Base-by-base conservation (phyloP, 2,329 filamentous ascomycete species). In the Ceratocystis lukuohia region DNA sequence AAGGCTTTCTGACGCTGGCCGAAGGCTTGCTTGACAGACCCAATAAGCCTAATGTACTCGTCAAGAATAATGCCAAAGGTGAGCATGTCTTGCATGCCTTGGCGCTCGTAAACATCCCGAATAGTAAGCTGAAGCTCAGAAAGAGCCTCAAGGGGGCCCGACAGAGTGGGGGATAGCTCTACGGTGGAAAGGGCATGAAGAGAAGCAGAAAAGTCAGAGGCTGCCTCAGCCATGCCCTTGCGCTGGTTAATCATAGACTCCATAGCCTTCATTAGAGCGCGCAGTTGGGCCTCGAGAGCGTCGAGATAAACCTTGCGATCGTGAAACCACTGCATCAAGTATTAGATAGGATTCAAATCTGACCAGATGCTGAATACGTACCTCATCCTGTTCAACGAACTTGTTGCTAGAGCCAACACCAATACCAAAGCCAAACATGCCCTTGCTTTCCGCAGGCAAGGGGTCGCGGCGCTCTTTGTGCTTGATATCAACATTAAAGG, bases 21-120 rank as follows among this genome's bases (percentile, higher is more conserved):
- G 73, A 99, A 99, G 0, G 94, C 90, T 69, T 88, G 89, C 80
- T 99, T 99, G 68, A 97, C 89, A 66, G 89, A 95, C 41, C 91
- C 91, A 71, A 99, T 97, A 56, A 99, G 78, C 4, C 94, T 90
- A 71, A 99, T 95, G 76, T 99, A 99, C 77, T 99, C 94, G 70
- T 99, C 94, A 69, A 99, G 92, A 56, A 96, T 96, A 73, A 97
- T 97, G 46, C 94, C 94, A 70, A 99, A 86, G 0, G 94, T 99
- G 64, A 99, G 81, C 41, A 97, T 88, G 73, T 99, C 94, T 75
- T 99, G 94, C 77, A 96, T 91, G 10, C 94, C 94, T 76, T 99
- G 94, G 25, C 94, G 88, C 71, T 96, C 91, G 74, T 99, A 97
- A 1, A 99, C 84, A 72, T 99, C 94, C 68, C 88, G 86, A 70